Conservation (phyloP, 441 rosid species). For the Melianthus villosus region DNA sequence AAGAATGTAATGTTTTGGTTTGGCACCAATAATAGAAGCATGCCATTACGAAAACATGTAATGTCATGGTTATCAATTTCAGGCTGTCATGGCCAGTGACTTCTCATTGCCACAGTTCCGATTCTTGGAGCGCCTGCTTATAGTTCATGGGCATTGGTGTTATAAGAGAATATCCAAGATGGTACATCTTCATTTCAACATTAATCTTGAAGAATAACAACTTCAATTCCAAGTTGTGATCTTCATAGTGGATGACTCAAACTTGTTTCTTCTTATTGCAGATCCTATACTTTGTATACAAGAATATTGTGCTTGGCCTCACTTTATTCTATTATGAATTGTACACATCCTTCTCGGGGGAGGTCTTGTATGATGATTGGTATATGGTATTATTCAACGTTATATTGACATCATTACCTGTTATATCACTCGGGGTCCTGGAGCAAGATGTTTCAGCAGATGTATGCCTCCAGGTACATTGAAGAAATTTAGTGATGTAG, state of each 20-base stretch:
- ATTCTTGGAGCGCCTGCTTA: slow-evolving; percentile 65
- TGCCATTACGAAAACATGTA: too few species aligned
- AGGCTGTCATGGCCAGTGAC: slow-evolving; percentile 94
- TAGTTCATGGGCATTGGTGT: slow-evolving; percentile 96
- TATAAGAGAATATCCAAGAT: slow-evolving; percentile 81
- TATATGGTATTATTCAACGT: slow-evolving; percentile 63
- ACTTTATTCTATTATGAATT: slow-evolving; percentile 74
- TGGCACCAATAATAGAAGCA: too few species aligned
- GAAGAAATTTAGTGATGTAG: neutral
- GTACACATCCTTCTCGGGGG: slow-evolving; percentile 76
- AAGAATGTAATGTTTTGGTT: too few species aligned
- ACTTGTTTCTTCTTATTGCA: slow-evolving; percentile 16
- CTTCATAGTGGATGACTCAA: neutral
- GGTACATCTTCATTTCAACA: slow-evolving; percentile 26
- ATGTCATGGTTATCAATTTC: slow-evolving; percentile 7
- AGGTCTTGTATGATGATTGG: slow-evolving; percentile 81
- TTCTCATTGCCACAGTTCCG: slow-evolving; percentile 77
- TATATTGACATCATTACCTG: slow-evolving; percentile 94
- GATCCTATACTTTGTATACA: slow-evolving; percentile 96
- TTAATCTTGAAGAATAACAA: neutral
- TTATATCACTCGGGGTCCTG: slow-evolving; percentile 78
- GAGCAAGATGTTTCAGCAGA: slow-evolving; percentile 79
- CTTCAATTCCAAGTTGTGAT: neutral
- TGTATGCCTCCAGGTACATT: slow-evolving; percentile 48
- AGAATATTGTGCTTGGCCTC: slow-evolving; percentile 82